These are phyloP conservation scores for Quillaja saponaria DNA, from an alignment of 306 rosid genomes.

Conservation along the genomic window DNA sequence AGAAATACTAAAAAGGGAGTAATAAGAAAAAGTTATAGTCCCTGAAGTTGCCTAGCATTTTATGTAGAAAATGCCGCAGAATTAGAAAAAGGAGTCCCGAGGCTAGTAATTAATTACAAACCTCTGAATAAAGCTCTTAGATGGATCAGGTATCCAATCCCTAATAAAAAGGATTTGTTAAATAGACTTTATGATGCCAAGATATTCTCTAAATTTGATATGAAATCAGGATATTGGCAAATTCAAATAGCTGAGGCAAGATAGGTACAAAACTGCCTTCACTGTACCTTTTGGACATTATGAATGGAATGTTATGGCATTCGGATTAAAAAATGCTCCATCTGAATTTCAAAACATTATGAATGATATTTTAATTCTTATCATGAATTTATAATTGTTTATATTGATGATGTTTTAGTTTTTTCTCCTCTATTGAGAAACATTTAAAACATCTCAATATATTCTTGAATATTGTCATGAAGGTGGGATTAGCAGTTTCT, in stretches of 20 bases:
- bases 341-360: neutral
- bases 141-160: neutral
- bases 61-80: neutral
- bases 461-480: neutral
- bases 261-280: neutral
- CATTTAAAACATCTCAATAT: neutral
- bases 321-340: neutral
- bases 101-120: neutral
- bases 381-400: no score
- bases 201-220: neutral
- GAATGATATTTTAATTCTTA: neutral
- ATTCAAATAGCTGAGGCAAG: neutral
- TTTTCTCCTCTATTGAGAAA: neutral
- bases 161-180: neutral
- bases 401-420: no score
- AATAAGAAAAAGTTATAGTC: neutral
- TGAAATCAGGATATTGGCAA: neutral
- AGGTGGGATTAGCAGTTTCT: neutral
- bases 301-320: neutral
- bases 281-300: neutral
- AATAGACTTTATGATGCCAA: neutral
- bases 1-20: no score
- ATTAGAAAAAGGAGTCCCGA: neutral
- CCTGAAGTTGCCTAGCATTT: neutral
- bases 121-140: neutral